A percentile compares a stretch with the other conserved stretches of the same genome.
Evolutionary conservation across 495 filamentous ascomycete genomes (phyloP).

Genomic region (Articulospora tetracladia): DNA sequence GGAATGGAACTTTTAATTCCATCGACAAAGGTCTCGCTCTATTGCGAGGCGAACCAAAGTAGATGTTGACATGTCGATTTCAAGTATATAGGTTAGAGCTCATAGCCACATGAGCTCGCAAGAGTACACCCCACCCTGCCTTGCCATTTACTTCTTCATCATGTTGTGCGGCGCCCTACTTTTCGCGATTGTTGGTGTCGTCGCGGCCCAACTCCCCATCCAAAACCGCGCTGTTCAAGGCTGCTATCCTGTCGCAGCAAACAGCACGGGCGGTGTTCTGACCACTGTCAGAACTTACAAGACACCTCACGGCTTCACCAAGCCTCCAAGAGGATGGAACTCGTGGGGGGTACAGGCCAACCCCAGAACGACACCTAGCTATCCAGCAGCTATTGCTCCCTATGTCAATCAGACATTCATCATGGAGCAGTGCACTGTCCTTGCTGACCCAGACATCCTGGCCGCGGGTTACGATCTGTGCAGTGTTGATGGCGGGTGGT

Average conservation of each 20-base stretch:
- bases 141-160: background rate
- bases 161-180: background rate
- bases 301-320: conserved; percentile 18
- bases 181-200: background rate
- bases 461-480: conserved; percentile 10
- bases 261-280: background rate
- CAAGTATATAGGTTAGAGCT: background rate
- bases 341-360: conserved; percentile 22
- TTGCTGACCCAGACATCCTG: conserved; percentile 3
- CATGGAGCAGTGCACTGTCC: conserved; percentile 7
- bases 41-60: background rate
- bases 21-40: background rate
- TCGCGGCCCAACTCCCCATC: background rate
- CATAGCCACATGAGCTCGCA: background rate
- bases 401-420: conserved; percentile 3
- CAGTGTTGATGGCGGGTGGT: conserved; percentile 30
- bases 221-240: background rate
- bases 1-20: background rate
- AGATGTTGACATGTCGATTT: background rate
- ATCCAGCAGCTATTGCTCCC: background rate
- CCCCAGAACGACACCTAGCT: background rate
- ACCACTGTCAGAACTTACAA: background rate
- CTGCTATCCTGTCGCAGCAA: background rate
- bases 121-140: background rate
- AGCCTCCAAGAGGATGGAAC: conserved; percentile 23